These are phyloP conservation scores for Hyaloraphidium curvatum DNA, from an alignment of 192 early-diverging fungal species.

Conservation along the genomic window DNA sequence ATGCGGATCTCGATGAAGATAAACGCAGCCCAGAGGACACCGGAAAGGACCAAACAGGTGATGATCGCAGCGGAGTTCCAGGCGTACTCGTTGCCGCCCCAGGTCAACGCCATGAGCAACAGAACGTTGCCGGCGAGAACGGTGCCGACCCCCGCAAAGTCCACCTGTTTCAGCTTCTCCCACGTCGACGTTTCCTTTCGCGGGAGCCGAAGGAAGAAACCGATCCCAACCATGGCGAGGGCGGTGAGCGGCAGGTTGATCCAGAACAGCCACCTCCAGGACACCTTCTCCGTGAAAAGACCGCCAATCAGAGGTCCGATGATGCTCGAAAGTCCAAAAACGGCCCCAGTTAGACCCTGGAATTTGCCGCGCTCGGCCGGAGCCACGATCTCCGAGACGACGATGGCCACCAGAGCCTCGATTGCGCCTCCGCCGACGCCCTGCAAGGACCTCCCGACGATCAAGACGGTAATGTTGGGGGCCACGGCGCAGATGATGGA, in stretches of 20 bases:
- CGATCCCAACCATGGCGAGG: conserved; percentile 15
- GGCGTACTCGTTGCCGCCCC: conserved; percentile 25
- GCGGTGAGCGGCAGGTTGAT: conserved; percentile 31
- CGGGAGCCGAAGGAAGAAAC: conserved; percentile 33
- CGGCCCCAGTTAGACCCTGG: conserved; percentile 24
- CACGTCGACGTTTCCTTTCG: no score
- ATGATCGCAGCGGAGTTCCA: conserved; percentile 33
- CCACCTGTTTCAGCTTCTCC: conserved; percentile 20
- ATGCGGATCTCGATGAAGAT: conserved; percentile 32
- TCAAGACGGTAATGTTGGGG: background rate
- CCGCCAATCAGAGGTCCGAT: conserved; percentile 39
- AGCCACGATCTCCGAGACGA: conserved; percentile 17
- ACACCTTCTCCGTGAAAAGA: conserved; percentile 27
- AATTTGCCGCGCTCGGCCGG: conserved; percentile 11
- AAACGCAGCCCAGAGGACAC: conserved; percentile 20
- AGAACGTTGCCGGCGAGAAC: conserved; percentile 18
- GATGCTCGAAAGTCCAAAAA: conserved; percentile 28
- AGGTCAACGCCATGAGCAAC: conserved; percentile 31
- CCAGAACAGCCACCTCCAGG: conserved; percentile 22
- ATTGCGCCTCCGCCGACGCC: conserved; percentile 12
- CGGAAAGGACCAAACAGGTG: conserved; percentile 29
- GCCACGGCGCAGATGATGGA: background rate
- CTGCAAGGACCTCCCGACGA: conserved; percentile 3
- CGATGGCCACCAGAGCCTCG: conserved; percentile 23
- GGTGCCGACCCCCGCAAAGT: conserved; percentile 23